Percentiles rank a stretch among this genome's conserved stretches.
These are phyloP conservation scores for Alternaria gaisen DNA, from an alignment of 2,329 filamentous ascomycete species.

Conservation along the genomic window DNA sequence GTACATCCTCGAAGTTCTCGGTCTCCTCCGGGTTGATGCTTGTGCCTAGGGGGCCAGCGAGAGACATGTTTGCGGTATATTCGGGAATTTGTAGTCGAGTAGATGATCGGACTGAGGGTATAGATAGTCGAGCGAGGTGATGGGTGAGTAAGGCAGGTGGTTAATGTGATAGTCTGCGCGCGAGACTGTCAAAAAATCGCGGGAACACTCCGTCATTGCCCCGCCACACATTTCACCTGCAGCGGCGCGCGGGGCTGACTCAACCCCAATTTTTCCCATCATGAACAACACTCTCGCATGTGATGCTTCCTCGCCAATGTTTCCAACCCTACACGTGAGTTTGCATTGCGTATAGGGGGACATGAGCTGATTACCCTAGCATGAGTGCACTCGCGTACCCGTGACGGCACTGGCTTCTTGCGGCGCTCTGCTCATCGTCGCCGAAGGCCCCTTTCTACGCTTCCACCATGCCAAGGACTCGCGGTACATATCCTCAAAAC, in stretches of 20 bases:
- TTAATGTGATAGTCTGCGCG: not conserved
- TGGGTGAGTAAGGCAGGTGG: not conserved
- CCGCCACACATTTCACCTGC: conserved; percentile 21
- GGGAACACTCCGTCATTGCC: conserved; percentile 37
- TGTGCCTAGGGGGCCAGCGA: conserved; percentile 37
- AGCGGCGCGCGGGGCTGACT: conserved; percentile 45
- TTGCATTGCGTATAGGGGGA: not conserved
- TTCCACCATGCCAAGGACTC: conserved; percentile 47
- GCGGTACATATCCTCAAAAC: conserved; percentile 45
- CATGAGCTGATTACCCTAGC: conserved; percentile 35
- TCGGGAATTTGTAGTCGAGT: not conserved
- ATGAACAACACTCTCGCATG: conserved; percentile 29
- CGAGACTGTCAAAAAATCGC: conserved; percentile 31
- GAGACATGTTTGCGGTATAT: conserved; percentile 43
- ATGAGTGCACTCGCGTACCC: conserved; percentile 53
- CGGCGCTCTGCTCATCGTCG: conserved; percentile 51
- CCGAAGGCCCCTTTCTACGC: conserved; percentile 54
- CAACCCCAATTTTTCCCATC: conserved; percentile 42
- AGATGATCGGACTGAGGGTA: not conserved
- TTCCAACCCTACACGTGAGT: conserved; percentile 45
- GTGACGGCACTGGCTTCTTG: conserved; percentile 57
- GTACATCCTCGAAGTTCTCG: conserved; percentile 74
- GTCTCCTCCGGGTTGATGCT: conserved; percentile 63
- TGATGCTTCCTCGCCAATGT: conserved; percentile 43
- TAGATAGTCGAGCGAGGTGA: not conserved